Evolutionary conservation across 2,329 filamentous ascomycete species (phyloP), one percentile per base, ranked within the genome.

Genomic region (Hypoxylon sp.): DNA sequence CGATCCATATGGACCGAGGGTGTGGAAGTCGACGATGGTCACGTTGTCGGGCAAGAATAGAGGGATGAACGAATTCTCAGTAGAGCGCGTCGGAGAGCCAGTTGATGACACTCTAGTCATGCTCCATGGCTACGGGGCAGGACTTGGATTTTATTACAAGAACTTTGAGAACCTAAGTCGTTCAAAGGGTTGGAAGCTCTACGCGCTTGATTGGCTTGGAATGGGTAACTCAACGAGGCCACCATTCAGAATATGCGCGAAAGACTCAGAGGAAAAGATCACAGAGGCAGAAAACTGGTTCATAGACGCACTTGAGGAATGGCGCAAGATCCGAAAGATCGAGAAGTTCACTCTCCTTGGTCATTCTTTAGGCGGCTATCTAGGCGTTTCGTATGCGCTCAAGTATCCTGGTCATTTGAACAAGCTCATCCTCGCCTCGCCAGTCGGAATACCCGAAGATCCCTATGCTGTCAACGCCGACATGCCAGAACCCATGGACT

Each of bases 131-230:
- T 99, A 99, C 79, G 96, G 96, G 50, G 96, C 96, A 1, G 96
- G 96, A 0, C 86, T 99, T 0, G 96, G 95, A 21, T 98, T 99
- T 81, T 99, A 97, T 85, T 99, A 98, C 85, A 95, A 96, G 82
- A 99, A 99, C 78, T 97, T 97, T 67, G 96, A 99, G 79, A 89
- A 91, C 5, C 82, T 99, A 34, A 94, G 91, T 49, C 89, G 94
- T 17, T 82, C 89, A 0, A 84, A 86, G 28, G 94, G 94, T 28
- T 97, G 96, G 90, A 94, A 93, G 75, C 82, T 99, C 17, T 98
- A 96, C 77, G 93, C 95, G 0, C 83, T 99, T n/a, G 95, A 99
- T 76, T 89, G 98, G 86, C 85, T 98, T 14, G 95, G 95, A 64
- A 98, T 98, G 93, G 95, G 95, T 64, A 91, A 97, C 75, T 97